Conservation (phyloP, 2,329 filamentous ascomycete species). For the Calonectria pauciramosa region DNA sequence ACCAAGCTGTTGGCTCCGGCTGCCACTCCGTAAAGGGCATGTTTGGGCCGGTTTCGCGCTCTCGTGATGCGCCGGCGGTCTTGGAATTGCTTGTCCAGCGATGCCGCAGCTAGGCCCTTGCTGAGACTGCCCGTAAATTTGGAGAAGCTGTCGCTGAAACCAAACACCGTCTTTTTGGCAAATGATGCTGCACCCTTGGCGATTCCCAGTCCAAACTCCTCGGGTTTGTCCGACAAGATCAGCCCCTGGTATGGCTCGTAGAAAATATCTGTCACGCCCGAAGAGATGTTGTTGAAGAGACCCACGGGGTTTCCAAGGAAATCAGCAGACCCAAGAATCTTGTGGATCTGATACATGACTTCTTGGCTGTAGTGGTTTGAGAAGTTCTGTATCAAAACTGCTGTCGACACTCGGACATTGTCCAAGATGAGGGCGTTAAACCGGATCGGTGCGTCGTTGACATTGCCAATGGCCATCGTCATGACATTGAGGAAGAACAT, state of each 20-base stretch:
- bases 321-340: constrained; percentile 96
- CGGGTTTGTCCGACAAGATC: constrained; percentile 94
- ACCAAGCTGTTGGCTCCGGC: constrained; percentile 96
- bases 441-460: constrained; percentile 96
- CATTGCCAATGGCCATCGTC: constrained; percentile 99
- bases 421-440: constrained; percentile 95
- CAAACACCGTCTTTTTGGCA: constrained; percentile 98
- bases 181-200: constrained; percentile 97
- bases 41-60: constrained; percentile 94
- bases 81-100: constrained; percentile 98
- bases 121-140: constrained; percentile 98
- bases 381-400: constrained; percentile 86
- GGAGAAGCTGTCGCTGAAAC: constrained; percentile 95
- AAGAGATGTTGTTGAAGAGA: constrained; percentile 98
- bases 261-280: constrained; percentile 97
- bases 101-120: constrained; percentile 95
- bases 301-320: constrained; percentile 98
- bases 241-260: constrained; percentile 99
- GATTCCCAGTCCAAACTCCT: constrained; percentile 94
- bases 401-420: constrained; percentile 91
- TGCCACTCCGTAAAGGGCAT: constrained; percentile 95
- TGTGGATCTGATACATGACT: constrained; percentile 94
- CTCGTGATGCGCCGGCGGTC: constrained; percentile 94
- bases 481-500: constrained; percentile 99
- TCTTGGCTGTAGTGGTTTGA: constrained; percentile 98